Percentiles rank a stretch among this genome's conserved stretches.
phyloP scores from a whole-genome alignment of 179 eudicot genomes.

The Beta lomatogona region DNA sequence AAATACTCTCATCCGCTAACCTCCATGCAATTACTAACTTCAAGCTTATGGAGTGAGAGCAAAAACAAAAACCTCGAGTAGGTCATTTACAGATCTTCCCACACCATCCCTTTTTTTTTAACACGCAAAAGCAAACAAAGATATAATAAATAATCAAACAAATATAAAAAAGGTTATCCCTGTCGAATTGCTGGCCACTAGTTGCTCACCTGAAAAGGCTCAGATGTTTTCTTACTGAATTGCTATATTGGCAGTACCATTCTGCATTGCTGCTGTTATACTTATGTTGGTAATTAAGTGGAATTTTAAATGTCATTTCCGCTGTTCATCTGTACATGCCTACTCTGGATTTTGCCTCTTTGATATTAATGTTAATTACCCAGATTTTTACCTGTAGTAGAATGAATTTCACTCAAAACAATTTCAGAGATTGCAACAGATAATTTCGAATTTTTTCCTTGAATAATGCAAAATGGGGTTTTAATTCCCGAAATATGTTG shows the following conservation, averaged over 20 bases:
- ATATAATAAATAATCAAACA: neutral
- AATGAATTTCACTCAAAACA: neutral
- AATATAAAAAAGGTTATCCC: neutral
- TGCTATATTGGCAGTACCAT: neutral
- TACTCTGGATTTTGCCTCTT: neutral
- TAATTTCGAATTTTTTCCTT: too few species aligned
- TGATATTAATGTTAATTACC: neutral
- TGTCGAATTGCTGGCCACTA: neutral
- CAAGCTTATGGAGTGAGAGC: neutral
- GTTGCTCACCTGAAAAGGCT: conserved; percentile 2
- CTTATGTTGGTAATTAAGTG: neutral
- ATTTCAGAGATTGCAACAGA: too few species aligned
- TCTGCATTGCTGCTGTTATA: neutral
- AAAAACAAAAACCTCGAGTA: conserved; percentile 1
- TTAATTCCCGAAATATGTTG: too few species aligned
- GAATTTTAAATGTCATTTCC: neutral
- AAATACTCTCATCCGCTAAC: neutral
- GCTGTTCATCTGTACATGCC: neutral
- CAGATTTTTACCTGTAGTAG: neutral
- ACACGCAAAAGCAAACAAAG: neutral
- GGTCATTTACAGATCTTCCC: neutral
- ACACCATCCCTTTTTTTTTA: neutral
- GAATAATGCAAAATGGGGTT: too few species aligned
- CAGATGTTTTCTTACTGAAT: neutral
- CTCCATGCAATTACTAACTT: neutral